These are phyloP conservation scores for Chrysoporthe cubensis DNA, from an alignment of 2,329 filamentous ascomycete genomes.

Conservation along the genomic window DNA sequence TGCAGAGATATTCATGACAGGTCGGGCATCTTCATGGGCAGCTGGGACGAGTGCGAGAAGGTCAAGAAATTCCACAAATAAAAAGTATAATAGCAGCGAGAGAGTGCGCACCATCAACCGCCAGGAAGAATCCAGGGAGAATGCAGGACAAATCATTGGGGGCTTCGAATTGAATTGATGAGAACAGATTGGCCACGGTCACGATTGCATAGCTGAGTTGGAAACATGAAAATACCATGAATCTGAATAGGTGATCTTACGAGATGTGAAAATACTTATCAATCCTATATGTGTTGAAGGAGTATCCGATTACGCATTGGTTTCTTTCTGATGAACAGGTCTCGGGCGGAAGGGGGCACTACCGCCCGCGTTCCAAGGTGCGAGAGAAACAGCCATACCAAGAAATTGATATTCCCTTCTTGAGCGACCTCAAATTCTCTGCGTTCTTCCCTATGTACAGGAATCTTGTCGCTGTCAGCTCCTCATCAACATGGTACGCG, in stretches of 20 bases:
- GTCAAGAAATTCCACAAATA: conserved; percentile 80
- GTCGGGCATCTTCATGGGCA: conserved; percentile 95
- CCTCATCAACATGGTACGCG: too few relatives aligned
- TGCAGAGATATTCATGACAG: conserved; percentile 82
- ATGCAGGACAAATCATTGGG: not conserved
- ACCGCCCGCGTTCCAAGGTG: too few relatives aligned
- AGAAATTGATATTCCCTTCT: too few relatives aligned
- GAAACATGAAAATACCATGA: conserved; percentile 18
- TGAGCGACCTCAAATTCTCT: too few relatives aligned
- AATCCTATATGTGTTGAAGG: too few relatives aligned
- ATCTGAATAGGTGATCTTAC: not conserved
- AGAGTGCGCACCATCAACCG: not conserved
- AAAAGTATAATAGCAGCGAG: conserved; percentile 9
- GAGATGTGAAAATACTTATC: too few relatives aligned
- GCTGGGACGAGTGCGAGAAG: conserved; percentile 93
- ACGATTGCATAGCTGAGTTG: conserved; percentile 22
- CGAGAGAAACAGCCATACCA: too few relatives aligned
- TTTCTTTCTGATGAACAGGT: too few relatives aligned
- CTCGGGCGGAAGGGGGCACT: too few relatives aligned
- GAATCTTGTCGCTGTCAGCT: too few relatives aligned
- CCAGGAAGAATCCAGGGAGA: not conserved
- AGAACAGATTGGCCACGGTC: conserved; percentile 21
- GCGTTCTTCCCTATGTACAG: too few relatives aligned
- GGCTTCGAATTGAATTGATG: conserved; percentile 13
- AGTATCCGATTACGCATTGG: too few relatives aligned